Conservation (phyloP, 2,329 filamentous ascomycete species). For the Ascochyta rabiei region DNA sequence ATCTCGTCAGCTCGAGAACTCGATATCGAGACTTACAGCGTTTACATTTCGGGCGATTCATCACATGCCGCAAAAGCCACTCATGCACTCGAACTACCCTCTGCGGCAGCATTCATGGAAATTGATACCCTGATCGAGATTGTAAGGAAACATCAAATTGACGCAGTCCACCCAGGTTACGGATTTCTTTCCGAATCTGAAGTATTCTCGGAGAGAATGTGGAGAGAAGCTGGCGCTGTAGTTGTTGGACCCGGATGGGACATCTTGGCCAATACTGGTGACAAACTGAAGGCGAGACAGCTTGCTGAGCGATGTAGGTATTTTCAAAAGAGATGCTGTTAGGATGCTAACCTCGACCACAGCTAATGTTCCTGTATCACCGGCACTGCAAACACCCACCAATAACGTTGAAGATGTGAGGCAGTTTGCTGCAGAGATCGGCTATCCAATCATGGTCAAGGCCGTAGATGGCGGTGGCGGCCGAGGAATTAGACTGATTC, state of each 20-base stretch:
- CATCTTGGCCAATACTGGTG: conserved; percentile 61
- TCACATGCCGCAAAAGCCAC: conserved; percentile 60
- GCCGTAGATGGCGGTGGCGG: conserved; percentile 69
- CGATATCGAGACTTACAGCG: conserved; percentile 60
- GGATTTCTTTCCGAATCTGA: conserved; percentile 66
- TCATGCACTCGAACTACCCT: conserved; percentile 58
- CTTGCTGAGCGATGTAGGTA: conserved; percentile 57
- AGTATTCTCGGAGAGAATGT: conserved; percentile 57
- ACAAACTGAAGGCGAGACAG: conserved; percentile 61
- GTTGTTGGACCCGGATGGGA: conserved; percentile 65
- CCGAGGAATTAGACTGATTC: conserved; percentile 63
- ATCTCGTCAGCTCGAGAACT: conserved; percentile 66
- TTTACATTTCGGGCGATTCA: conserved; percentile 62
- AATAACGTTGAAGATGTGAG: conserved; percentile 51
- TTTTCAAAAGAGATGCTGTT: not conserved
- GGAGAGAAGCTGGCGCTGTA: conserved; percentile 54
- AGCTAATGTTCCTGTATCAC: conserved; percentile 58
- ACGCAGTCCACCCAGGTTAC: conserved; percentile 65
- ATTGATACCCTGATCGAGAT: conserved; percentile 57
- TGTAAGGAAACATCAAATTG: conserved; percentile 57
- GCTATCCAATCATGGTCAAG: conserved; percentile 66
- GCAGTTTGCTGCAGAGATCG: conserved; percentile 63
- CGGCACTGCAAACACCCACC: conserved; percentile 55
- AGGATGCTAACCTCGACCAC: not conserved
- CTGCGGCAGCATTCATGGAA: conserved; percentile 60